Evolutionary conservation across 2,329 filamentous ascomycete genomes (phyloP).

Genomic region (Pyricularia sp.): DNA sequence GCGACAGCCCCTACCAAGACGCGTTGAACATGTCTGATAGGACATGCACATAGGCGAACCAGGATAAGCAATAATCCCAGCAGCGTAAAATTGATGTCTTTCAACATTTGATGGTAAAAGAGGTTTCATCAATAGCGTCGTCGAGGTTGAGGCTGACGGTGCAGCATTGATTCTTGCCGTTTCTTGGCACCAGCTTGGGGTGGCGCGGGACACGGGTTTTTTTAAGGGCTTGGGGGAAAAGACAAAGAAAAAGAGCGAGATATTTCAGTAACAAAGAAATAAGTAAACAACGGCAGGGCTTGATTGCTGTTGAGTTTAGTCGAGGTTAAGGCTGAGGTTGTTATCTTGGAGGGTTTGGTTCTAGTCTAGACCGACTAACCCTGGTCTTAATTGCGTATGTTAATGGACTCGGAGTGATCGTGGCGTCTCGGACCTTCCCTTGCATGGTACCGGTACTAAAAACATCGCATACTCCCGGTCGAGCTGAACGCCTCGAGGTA

Average conservation of each 20-base stretch:
- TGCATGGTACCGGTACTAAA: not conserved
- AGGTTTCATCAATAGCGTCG: not conserved
- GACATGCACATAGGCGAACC: not conserved
- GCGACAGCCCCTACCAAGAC: not conserved
- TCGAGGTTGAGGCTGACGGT: not conserved
- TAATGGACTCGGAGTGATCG: not conserved
- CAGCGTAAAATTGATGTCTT: not conserved
- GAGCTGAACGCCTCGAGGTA: not conserved
- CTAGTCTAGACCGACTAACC: not conserved
- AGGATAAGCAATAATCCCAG: not conserved
- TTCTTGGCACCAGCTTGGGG: not conserved
- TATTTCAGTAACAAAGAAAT: not conserved
- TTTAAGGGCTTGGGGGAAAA: not conserved
- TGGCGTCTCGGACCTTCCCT: not conserved
- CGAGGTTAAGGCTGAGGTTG: not conserved
- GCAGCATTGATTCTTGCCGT: not conserved
- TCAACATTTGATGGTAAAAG: not conserved
- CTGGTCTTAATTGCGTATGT: not conserved
- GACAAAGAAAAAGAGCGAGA: not conserved
- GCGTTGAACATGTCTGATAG: not conserved
- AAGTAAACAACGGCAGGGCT: not conserved
- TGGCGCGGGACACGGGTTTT: not conserved
- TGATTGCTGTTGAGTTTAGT: not conserved
- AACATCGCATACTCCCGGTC: not conserved
- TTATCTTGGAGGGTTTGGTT: not conserved